Evolutionary conservation across 2,329 filamentous ascomycete genomes (phyloP).

Genomic region (Monilinia fructigena): DNA sequence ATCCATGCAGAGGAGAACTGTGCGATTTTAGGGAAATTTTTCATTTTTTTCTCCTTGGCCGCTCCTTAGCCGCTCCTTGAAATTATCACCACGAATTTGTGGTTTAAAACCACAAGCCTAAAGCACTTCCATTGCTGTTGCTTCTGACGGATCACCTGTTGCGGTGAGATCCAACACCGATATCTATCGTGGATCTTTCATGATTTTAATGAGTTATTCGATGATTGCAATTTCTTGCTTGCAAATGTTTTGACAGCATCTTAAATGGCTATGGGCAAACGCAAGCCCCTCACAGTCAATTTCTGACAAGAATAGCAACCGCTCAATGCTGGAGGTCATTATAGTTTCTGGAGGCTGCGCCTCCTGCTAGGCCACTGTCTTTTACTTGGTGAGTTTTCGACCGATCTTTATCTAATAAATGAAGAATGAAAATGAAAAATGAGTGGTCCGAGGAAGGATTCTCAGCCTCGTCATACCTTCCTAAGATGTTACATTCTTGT

Average conservation of each 20-base stretch:
- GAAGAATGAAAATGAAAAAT: background rate
- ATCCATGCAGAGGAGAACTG: no score
- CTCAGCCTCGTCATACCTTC: background rate
- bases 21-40: no score
- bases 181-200: background rate
- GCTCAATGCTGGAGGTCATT: background rate
- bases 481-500: background rate
- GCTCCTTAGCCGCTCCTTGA: background rate
- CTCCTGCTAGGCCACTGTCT: background rate
- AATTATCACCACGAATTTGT: background rate
- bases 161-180: background rate
- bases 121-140: background rate
- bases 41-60: background rate
- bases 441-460: background rate
- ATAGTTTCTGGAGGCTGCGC: background rate
- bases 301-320: background rate
- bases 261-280: background rate
- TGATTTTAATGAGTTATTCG: background rate
- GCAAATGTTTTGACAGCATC: background rate
- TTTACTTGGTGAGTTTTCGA: background rate
- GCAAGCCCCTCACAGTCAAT: background rate
- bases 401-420: background rate
- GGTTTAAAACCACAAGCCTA: background rate
- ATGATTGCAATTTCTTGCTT: background rate
- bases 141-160: background rate